Percentiles rank a stretch among this genome's conserved stretches.
These are phyloP conservation scores for Cicer chorassanicum DNA, from an alignment of 306 rosid species.

Conservation along the genomic window DNA sequence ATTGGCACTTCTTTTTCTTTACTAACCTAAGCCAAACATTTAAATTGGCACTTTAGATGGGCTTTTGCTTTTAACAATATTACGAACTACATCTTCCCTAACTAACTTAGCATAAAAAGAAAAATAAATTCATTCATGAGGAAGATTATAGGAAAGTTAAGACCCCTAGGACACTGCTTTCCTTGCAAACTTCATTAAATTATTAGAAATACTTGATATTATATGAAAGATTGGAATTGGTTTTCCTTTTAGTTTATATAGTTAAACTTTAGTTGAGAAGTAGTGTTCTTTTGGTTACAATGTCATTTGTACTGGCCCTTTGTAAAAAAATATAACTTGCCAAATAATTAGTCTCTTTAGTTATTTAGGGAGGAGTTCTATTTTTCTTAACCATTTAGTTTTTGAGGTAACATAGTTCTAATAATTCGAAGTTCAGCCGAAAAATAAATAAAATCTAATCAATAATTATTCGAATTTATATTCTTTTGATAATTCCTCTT, in stretches of 20 bases:
- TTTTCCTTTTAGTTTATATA: not conserved
- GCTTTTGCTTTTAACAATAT: not conserved
- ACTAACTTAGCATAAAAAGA: conserved; percentile 7
- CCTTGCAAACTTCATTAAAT: not conserved
- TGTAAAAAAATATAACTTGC: conserved; percentile 4
- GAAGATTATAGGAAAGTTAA: conserved; percentile 4
- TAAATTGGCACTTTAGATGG: not conserved
- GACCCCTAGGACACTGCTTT: not conserved
- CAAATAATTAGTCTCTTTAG: not conserved
- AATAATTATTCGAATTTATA: no score
- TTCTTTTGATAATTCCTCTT: no score
- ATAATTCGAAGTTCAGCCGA: no score
- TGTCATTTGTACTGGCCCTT: conserved; percentile 11
- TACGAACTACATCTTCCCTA: not conserved
- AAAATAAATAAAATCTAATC: no score
- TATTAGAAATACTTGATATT: conserved; percentile 12
- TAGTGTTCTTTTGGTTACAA: conserved; percentile 40
- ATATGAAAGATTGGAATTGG: not conserved
- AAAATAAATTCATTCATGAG: not conserved
- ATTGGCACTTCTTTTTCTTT: conserved; percentile 16
- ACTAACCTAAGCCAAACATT: conserved; percentile 6
- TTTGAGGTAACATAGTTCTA: no score
- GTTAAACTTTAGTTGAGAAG: conserved; percentile 36
- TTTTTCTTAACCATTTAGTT: no score
- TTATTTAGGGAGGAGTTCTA: not conserved